Evolutionary conservation across 495 filamentous ascomycete genomes (phyloP), one percentile per base, ranked within the genome.

Genomic region (Podospora conica): DNA sequence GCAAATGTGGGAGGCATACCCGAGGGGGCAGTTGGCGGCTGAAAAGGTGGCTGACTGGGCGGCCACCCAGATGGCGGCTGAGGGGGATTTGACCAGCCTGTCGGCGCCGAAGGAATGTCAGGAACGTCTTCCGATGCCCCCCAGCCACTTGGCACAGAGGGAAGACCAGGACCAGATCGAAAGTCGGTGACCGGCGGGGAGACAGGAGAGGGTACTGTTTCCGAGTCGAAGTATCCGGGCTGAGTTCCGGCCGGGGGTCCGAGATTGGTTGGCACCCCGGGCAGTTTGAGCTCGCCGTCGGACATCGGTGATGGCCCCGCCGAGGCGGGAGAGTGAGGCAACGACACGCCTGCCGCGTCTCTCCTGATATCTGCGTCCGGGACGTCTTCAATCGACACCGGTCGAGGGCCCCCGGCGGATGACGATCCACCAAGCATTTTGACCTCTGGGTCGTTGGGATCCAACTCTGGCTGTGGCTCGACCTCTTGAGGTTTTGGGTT

Each of bases 401-500:
- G 81, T 62, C 87, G 86, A 55, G 84, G 78, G 65, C 71, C 74
- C 11, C 72, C 11, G 59, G 58, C 55, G 62, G 65, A 24, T 18
- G 65, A 20, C 10, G 77, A 25, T 59, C 68, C 77, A 69, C 64
- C 83, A 73, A 77, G 84, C 54, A 79, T 75, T 73, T 85, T 83
- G 20, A 88, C 86, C 53, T 88, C 88, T n/a, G 83, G 82, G 62
- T 89, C 87, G 62, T 84, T 80, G 1, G 83, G 81, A 67, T 87
- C 84, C 25, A 87, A 75, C 15, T 72, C 68, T 22, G 80, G 76
- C 48, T 80, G 82, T 18, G 71, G 72, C 25, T 80, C 73, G 15
- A 86, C 79, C 28, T 81, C 82, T 65, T 81, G 76, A 21, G 75
- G 78, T 61, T 83, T 86, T 0, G 93, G 93, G 69, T 96, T 97